Percentiles rank a stretch among this genome's conserved stretches.
Evolutionary conservation across 306 rosid species (phyloP).

Genomic region (Cajanus cajan): DNA sequence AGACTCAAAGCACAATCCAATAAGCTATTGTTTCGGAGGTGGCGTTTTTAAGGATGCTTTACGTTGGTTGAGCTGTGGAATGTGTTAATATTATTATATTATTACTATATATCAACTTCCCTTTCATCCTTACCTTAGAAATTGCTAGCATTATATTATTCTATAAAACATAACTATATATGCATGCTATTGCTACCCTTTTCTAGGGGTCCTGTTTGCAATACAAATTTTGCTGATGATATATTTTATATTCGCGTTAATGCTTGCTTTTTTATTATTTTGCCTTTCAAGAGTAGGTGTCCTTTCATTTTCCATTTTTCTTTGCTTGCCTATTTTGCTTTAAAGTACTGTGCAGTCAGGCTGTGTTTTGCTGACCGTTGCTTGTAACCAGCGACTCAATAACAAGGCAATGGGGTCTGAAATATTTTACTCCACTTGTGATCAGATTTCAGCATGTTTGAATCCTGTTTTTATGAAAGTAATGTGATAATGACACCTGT

Average conservation of each 20-base stretch:
- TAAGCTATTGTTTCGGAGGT: neutral
- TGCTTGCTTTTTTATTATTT: neutral
- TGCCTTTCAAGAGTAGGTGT: neutral
- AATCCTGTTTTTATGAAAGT: neutral
- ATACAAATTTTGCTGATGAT: constrained; percentile 40
- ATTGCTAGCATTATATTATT: constrained; percentile 30
- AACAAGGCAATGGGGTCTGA: neutral
- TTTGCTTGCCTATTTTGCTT: neutral
- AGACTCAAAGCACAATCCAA: constrained; percentile 19
- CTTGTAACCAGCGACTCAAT: neutral
- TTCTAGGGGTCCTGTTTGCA: constrained; percentile 27
- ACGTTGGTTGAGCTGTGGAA: constrained; percentile 26
- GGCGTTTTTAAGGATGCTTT: constrained; percentile 28
- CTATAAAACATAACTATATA: constrained; percentile 20
- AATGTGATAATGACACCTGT: neutral
- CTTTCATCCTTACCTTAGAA: constrained; percentile 24
- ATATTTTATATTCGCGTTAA: neutral
- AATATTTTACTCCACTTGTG: neutral
- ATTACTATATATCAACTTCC: neutral
- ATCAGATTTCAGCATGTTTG: neutral
- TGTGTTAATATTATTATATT: constrained; percentile 38
- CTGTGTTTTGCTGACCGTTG: neutral
- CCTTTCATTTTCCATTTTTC: neutral
- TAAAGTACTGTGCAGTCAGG: neutral
- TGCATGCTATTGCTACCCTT: constrained; percentile 34